Evolutionary conservation across 2,329 filamentous ascomycete genomes (phyloP).

Genomic region (Fusarium continuum): DNA sequence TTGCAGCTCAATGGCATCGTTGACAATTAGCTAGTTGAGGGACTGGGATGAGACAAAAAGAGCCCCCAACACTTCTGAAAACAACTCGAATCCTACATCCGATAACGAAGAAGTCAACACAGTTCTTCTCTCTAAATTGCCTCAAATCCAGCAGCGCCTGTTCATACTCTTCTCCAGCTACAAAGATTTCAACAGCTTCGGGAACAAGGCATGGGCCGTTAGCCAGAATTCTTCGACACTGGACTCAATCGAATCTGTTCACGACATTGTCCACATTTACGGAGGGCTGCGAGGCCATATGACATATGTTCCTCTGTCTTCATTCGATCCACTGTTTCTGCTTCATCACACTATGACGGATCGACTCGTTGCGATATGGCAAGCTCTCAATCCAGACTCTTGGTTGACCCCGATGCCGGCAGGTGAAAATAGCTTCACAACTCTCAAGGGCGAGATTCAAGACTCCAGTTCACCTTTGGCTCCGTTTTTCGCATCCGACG

Average conservation of each 20-base stretch:
- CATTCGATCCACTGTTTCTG: conserved; percentile 83
- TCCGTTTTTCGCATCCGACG: conserved; percentile 69
- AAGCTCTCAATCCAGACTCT: conserved; percentile 73
- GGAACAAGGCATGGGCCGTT: conserved; percentile 71
- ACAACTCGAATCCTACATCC: conserved; percentile 53
- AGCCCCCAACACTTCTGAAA: conserved; percentile 54
- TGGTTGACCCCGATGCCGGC: conserved; percentile 69
- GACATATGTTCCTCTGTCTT: conserved; percentile 74
- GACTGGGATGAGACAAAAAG: conserved; percentile 69
- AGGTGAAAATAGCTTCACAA: conserved; percentile 69
- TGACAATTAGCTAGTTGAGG: conserved; percentile 57
- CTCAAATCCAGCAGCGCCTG: conserved; percentile 68
- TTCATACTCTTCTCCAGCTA: conserved; percentile 75
- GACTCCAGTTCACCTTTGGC: conserved; percentile 67
- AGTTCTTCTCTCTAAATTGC: conserved; percentile 56
- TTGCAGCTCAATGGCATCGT: neutral
- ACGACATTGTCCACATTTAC: conserved; percentile 69
- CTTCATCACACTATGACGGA: conserved; percentile 82
- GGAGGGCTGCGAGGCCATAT: conserved; percentile 72
- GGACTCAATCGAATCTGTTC: conserved; percentile 73
- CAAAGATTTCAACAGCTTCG: conserved; percentile 72
- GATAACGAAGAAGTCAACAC: conserved; percentile 66
- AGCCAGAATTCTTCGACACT: conserved; percentile 57
- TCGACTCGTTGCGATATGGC: conserved; percentile 80
- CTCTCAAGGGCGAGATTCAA: conserved; percentile 61